Conservation (phyloP, 1,284 basidiomycete genomes). For the Volvariella surrecta region DNA sequence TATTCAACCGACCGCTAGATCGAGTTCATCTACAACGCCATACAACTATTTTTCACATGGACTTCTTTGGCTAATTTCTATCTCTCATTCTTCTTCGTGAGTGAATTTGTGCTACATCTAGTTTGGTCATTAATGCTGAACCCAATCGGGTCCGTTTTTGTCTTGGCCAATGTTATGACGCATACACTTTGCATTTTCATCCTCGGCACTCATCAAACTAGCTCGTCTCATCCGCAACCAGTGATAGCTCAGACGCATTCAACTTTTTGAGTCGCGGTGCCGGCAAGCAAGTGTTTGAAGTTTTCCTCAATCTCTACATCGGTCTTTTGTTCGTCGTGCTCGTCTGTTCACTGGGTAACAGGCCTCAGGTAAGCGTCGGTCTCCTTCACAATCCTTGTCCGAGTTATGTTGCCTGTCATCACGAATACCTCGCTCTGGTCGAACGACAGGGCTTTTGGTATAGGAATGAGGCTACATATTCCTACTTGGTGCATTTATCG, state of each 20-base stretch:
- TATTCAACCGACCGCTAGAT: conserved; percentile 27
- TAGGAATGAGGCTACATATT: no score
- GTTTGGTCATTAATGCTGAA: no score
- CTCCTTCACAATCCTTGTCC: no score
- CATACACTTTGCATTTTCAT: no score
- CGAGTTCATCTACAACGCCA: conserved; percentile 77
- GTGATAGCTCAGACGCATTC: conserved; percentile 59
- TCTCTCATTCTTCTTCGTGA: conserved; percentile 76
- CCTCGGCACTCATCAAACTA: conserved; percentile 15
- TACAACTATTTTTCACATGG: conserved; percentile 81
- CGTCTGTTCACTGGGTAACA: conserved; percentile 81
- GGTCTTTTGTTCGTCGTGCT: conserved; percentile 67
- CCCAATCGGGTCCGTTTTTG: no score
- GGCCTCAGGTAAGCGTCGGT: conserved; percentile 63
- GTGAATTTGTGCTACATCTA: conserved; percentile 17
- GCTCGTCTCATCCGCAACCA: conserved; percentile 74
- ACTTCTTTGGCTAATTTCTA: conserved; percentile 79
- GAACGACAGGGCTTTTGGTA: no score
- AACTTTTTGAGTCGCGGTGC: conserved; percentile 66
- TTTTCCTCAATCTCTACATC: conserved; percentile 80
- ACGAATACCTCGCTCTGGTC: no score
- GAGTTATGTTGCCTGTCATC: no score
- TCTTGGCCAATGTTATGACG: no score
- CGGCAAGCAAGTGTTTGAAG: conserved; percentile 69
- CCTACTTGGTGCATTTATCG: no score